Evolutionary conservation across 177 flowering plant species (phyloP).

Genomic region (Telopea speciosissima): DNA sequence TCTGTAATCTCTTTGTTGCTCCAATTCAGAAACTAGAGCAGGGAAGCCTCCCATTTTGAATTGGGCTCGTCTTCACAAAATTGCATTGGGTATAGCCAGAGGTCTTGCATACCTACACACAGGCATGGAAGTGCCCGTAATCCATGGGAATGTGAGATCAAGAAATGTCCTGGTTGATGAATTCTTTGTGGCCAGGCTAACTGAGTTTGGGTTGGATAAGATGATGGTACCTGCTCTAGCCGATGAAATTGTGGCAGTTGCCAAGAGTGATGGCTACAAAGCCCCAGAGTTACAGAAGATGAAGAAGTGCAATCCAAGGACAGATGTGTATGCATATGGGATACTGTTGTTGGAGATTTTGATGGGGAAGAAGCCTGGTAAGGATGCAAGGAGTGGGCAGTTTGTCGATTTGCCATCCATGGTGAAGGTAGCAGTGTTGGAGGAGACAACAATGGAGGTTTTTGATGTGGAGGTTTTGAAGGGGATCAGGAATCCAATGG

Average conservation of each 20-base stretch:
- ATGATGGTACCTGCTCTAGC: constrained; percentile 76
- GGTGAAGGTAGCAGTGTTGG: constrained; percentile 90
- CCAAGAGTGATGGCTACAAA: constrained; percentile 85
- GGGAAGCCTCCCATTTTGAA: constrained; percentile 70
- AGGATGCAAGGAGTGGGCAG: constrained; percentile 48
- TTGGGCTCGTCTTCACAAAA: constrained; percentile 95
- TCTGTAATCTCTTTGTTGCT: constrained; percentile 6
- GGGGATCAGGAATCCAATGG: constrained; percentile 94
- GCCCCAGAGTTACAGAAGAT: constrained; percentile 94
- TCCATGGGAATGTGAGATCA: constrained; percentile 84
- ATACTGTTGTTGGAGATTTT: constrained; percentile 79
- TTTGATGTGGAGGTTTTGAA: constrained; percentile 82
- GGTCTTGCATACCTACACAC: constrained; percentile 86
- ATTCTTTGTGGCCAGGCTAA: constrained; percentile 70
- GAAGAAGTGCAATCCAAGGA: constrained; percentile 87
- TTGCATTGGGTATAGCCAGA: constrained; percentile 75
- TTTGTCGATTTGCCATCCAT: constrained; percentile 83
- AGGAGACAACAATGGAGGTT: constrained; percentile 94
- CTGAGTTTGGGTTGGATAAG: constrained; percentile 90
- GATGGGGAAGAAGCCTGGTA: constrained; percentile 86
- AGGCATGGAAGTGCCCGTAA: constrained; percentile 66
- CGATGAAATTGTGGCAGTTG: constrained; percentile 74
- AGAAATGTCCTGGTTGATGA: constrained; percentile 85
- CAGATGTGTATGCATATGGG: constrained; percentile 98
- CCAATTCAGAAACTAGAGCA: constrained; percentile 53